A percentile compares a stretch with the other conserved stretches of the same genome.
phyloP scores from a whole-genome alignment of 306 rosid genomes.

The Glycine latifolia region DNA sequence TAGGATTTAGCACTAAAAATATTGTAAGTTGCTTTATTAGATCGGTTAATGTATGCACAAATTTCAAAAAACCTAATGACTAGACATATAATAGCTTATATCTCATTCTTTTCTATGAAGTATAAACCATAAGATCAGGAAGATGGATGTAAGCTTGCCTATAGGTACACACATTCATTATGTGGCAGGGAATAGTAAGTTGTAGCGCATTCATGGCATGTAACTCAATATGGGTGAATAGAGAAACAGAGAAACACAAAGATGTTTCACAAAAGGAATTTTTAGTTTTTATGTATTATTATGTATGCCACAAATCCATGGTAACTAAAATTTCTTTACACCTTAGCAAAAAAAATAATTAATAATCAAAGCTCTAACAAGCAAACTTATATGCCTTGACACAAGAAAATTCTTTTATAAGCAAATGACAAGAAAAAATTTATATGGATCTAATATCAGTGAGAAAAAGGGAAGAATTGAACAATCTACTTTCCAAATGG shows the following conservation, averaged over 20 bases:
- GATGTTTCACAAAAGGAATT: constrained; percentile 28
- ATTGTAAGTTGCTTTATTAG: too few species aligned
- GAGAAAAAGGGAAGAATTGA: constrained; percentile 36
- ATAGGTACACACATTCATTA: neutral
- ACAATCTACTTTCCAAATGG: constrained; percentile 64
- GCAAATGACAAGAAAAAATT: constrained; percentile 39
- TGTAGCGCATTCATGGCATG: neutral
- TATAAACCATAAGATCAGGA: too few species aligned
- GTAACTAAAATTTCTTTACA: constrained; percentile 54
- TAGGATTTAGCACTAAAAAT: too few species aligned
- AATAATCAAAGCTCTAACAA: constrained; percentile 40
- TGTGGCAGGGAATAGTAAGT: neutral
- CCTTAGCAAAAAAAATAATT: constrained; percentile 33
- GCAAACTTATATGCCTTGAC: constrained; percentile 24
- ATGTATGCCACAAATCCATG: constrained; percentile 47
- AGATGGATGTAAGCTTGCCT: neutral
- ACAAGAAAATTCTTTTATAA: neutral
- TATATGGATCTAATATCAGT: constrained; percentile 38
- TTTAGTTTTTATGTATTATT: constrained; percentile 37
- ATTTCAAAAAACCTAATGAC: neutral
- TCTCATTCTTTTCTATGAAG: too few species aligned
- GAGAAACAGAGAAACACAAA: neutral
- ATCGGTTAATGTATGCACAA: neutral
- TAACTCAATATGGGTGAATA: constrained; percentile 9
- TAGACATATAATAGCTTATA: neutral